Conservation (phyloP, 2,329 filamentous ascomycete genomes). For the Polychaeton citri region DNA sequence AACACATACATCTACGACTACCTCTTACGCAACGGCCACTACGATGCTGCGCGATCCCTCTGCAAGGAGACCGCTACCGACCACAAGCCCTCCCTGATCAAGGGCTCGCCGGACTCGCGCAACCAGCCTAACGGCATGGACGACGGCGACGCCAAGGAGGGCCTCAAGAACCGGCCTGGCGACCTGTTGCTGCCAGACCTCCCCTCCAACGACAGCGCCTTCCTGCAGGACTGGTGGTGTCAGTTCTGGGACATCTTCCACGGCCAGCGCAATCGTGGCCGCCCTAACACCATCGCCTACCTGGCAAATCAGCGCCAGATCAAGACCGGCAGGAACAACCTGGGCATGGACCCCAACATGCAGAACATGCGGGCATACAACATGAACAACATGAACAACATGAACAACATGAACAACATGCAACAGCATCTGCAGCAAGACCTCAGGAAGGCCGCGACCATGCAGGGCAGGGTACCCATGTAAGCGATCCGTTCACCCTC, state of each 20-base stretch:
- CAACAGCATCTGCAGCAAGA: slow-evolving; percentile 35
- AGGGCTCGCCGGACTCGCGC: slow-evolving; percentile 46
- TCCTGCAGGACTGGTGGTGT: slow-evolving; percentile 95
- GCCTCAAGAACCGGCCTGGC: slow-evolving; percentile 61
- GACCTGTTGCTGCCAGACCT: slow-evolving; percentile 68
- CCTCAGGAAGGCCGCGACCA: slow-evolving; percentile 9
- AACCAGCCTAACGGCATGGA: slow-evolving; percentile 53
- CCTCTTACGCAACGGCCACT: slow-evolving; percentile 75
- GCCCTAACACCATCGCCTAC: slow-evolving; percentile 37
- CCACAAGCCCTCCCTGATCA: slow-evolving; percentile 42
- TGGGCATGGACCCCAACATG: slow-evolving; percentile 49
- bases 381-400: slow-evolving; percentile 8
- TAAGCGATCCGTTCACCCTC: slow-evolving; percentile 5
- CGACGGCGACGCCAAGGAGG: slow-evolving; percentile 65
- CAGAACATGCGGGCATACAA: slow-evolving; percentile 45
- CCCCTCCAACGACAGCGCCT: slow-evolving; percentile 56
- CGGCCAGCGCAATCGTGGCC: slow-evolving; percentile 50
- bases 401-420: slow-evolving; percentile 3
- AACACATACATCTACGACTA: slow-evolving; percentile 90
- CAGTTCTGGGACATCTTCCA: slow-evolving; percentile 94
- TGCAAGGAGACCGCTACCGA: slow-evolving; percentile 38
- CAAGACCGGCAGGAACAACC: slow-evolving; percentile 50
- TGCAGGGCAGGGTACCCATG: slow-evolving; percentile 9
- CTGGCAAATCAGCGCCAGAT: slow-evolving; percentile 54
- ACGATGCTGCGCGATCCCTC: slow-evolving; percentile 66